Base-by-base conservation (phyloP, 2,329 filamentous ascomycete species). In the Alternaria viburni region DNA sequence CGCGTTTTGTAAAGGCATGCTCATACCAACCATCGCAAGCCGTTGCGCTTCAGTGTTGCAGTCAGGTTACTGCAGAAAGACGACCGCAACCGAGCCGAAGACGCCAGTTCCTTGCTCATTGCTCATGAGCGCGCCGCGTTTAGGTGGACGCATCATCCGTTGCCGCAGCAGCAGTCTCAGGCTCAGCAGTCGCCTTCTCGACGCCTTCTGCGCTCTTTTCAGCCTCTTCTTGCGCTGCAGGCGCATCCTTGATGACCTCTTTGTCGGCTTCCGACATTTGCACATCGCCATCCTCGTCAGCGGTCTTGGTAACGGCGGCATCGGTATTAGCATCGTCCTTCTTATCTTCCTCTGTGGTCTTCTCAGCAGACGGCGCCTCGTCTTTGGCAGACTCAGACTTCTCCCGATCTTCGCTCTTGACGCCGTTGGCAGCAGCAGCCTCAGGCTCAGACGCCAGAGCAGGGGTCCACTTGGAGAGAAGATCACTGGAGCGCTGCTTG, bases 401-500 rank as follows among this genome's bases (percentile, higher is more conserved):
- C 52, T 81, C 79, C 44, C 77, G 76, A 26, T 77, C 76, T 64
- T 78, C 75, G 17, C 75, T 68, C 57, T 79, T 79, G 47, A 74
- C 74, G 19, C 78, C 77, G 32, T 80, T 80, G 17, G 76, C 75
- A 32, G 74, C 57, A 56, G 32, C 62, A 15, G 75, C 61, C 41
- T 73, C 74, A 43, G 70, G 57, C 13, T 77, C 77, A 10, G 73
- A 68, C 13, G 76, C 72, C 15, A 98, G 85, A 36, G 93, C 86
- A 79, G 91, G 91, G 79, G 91, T 96, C 96, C 96, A 99, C 80
- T 91, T 91, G 69, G 90, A 89, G n/a, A 98, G 84, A 51, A 99
- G 86, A 6, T 87, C 85, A 68, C 91, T 87, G 36, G 93, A 94
- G 55, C 96, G 91, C 68, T 89, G 85, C 83, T 96, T 96, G 87